Evolutionary conservation across 441 rosid genomes (phyloP), one percentile per base, ranked within the genome.

Genomic region (Manihot esculenta): DNA sequence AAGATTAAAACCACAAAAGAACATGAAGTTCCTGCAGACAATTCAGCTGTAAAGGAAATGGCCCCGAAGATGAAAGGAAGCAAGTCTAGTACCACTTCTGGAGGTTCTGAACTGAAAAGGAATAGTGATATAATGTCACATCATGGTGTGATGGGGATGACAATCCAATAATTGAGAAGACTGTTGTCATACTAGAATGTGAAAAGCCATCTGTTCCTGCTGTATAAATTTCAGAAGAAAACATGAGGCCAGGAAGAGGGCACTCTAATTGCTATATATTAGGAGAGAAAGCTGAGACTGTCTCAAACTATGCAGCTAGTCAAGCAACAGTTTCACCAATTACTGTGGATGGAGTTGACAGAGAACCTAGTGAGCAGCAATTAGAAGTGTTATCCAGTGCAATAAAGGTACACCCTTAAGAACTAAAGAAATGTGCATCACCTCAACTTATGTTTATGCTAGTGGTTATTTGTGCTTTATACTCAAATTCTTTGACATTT

Each of bases 141-240:
- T 70, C 83, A 75, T 13, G 80, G 71, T 71, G 71, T 71, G 89
- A 84, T 67, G 85, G 66, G 55, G 89, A 91, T 80, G 95, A 89
- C 71, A 80, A 82, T 75, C 82, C 82, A 24, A 85, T 88, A 70
- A 68, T 95, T 72, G 97, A 95, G 77, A 93, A 95, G 81, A 84
- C 83, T 59, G 90, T 95, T 64, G 88, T 93, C 76, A 81, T 85
- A 78, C 90, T 85, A 59, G 91, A 91, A 80, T 51, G 72, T 70
- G 92, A 90, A 81, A 89, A 84, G 78, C 86, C 88, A 14, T 59
- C 78, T 2, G 1, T 74, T 82, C 76, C 86, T 65, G 14, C 70
- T 54, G 44, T 71, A 67, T 82, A 78, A n/a, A 72, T 73, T 65
- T 74, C 80, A 41, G 85, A 76, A 72, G 80, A 77, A 70, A 79